Conservation (phyloP, 768 basidiomycete genomes). For the Trametes meyenii region DNA sequence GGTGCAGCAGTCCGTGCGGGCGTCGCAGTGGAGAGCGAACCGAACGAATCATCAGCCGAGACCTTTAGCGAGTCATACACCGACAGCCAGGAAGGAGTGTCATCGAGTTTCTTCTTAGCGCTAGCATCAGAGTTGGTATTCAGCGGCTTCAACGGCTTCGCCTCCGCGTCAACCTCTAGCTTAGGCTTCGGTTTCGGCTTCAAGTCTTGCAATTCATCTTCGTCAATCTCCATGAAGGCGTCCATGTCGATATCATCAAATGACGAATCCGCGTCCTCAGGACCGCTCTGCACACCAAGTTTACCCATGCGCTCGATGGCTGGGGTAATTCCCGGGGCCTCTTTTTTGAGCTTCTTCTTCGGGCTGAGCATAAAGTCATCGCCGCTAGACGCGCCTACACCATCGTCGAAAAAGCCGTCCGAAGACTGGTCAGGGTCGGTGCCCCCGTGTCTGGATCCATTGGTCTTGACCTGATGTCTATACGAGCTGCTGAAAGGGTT, state of each 20-base stretch:
- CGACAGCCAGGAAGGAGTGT: conserved; percentile 67
- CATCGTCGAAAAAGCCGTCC: conserved; percentile 34
- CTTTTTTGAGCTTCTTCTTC: conserved; percentile 62
- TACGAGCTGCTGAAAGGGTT: conserved; percentile 19
- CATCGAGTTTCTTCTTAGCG: conserved; percentile 50
- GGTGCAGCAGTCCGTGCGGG: conserved; percentile 35
- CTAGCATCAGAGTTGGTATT: conserved; percentile 24
- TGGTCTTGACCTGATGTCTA: neutral
- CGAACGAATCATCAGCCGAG: conserved; percentile 60
- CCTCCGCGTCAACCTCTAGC: conserved; percentile 26
- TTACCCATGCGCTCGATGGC: conserved; percentile 60
- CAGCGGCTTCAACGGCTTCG: conserved; percentile 28
- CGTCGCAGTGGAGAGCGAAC: conserved; percentile 41
- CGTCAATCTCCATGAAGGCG: conserved; percentile 59
- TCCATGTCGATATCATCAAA: conserved; percentile 64
- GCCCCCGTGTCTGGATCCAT: conserved; percentile 18
- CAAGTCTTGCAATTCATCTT: conserved; percentile 44
- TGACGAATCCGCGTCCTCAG: conserved; percentile 41
- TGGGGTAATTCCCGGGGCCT: conserved; percentile 49
- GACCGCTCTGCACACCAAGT: conserved; percentile 49
- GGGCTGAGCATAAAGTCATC: conserved; percentile 71
- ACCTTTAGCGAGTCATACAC: conserved; percentile 75
- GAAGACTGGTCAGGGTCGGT: conserved; percentile 34
- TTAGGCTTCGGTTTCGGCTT: conserved; percentile 36
- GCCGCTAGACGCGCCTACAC: conserved; percentile 44